Base-by-base conservation (phyloP, 108 stramenopile genomes). In the Fragilaria crotonensis region DNA sequence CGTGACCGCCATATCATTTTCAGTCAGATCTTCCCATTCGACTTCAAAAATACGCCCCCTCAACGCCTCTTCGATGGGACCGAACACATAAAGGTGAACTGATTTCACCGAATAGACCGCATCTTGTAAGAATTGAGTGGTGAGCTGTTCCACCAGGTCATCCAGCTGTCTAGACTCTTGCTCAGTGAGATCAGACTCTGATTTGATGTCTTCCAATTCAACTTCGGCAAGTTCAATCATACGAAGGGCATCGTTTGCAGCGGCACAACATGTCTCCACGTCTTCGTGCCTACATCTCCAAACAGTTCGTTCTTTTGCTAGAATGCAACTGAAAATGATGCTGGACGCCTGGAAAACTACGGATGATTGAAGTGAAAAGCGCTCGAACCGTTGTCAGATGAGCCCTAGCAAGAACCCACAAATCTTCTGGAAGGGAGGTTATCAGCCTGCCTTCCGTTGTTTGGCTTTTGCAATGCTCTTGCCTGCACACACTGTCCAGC, bases 151-250 rank as follows among this genome's bases (percentile, higher is more conserved):
- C 25, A 79, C 76, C 41, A 83, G 82, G 11, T 83, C 84, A 27
- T 91, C 84, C 14, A 91, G 53, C 3, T 69, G 71, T 3, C 67
- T 72, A 46, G 66, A 63, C 25, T 71, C 75, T 32, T 70, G 77
- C 1, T 80, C 66, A 0, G 79, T 57, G 21, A 91, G 73, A 53
- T 88, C 79, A 53, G 73, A 79, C 59, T 81, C 76, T 9, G 68
- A 72, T 46, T 70, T 53, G 3, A 91, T 55, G 30, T 91, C 90
- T 1, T 51, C 53, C 22, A 87, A 48, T 27, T 85, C 69, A 54
- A 83, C 86, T 67, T 91, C 90, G 47, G 77, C 79, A 55, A 83
- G 75, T 45, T 91, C 90, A 56, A 83, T 87, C 86, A 91, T 87
- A 3, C 90, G 85, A 56, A 83, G 68, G 63, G 87, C 87, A 58